Evolutionary conservation across 2,329 filamentous ascomycete species (phyloP).

Genomic region (Microsporum canis): DNA sequence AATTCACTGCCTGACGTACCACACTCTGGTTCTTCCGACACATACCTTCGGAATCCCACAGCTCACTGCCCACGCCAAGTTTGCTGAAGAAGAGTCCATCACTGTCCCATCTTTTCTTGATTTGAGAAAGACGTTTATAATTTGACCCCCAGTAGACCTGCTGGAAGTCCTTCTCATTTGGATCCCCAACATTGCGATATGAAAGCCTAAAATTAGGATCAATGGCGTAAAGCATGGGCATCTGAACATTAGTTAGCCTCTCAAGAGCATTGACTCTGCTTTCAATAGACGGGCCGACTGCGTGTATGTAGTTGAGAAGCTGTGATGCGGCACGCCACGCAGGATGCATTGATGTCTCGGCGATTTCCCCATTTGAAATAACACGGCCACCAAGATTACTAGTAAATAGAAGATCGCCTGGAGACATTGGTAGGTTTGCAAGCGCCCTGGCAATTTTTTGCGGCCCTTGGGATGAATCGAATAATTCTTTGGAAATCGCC

Average conservation of each 20-base stretch:
- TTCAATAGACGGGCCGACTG: conserved; percentile 6
- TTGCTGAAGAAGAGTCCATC: conserved; percentile 6
- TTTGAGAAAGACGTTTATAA: conserved; percentile 4
- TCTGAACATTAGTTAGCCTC: conserved; percentile 4
- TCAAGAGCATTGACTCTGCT: not conserved
- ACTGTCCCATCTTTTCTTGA: conserved; percentile 11
- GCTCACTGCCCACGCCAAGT: conserved; percentile 10
- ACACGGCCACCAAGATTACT: conserved; percentile 7
- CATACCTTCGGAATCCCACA: conserved; percentile 7
- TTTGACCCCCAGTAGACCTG: conserved; percentile 11
- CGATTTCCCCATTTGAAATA: not conserved
- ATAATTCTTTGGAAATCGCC: conserved; percentile 7
- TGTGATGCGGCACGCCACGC: conserved; percentile 8
- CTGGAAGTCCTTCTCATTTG: conserved; percentile 10
- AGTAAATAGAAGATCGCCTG: conserved; percentile 5
- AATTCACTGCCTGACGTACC: not conserved
- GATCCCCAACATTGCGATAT: conserved; percentile 12
- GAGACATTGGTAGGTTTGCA: conserved; percentile 1
- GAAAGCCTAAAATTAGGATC: conserved; percentile 6
- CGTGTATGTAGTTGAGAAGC: conserved; percentile 5
- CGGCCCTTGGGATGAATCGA: conserved; percentile 7
- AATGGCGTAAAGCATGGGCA: conserved; percentile 9
- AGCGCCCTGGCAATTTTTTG: conserved; percentile 2
- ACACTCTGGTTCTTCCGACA: conserved; percentile 2
- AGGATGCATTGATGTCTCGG: conserved; percentile 8